Evolutionary conservation across 768 basidiomycete species (phyloP), one percentile per base, ranked within the genome.

Genomic region (Tephrocybe sp.): DNA sequence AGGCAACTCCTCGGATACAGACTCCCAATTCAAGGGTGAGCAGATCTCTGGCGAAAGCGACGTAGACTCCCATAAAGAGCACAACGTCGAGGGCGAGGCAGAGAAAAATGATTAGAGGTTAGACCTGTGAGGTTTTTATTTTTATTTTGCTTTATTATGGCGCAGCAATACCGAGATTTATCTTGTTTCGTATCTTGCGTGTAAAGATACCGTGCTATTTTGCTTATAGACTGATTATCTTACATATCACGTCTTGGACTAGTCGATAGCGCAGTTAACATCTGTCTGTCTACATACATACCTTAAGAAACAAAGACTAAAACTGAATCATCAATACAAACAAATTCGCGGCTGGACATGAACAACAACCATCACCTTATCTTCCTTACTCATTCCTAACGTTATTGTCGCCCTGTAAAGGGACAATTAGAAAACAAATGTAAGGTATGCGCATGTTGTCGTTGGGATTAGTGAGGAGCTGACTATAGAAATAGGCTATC

Each of bases 371-470:
- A 44, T 30, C 41, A 26, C 42, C 34, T 43, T 23, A 26, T 14
- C 13, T 35, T 19, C 16, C 6, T 38, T 7, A 4, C 10, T 12
- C 17, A 12, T 17, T 33, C 26, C 26, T 22, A 35, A 43, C 49
- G 16, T 34, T 23, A 8, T 17, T 10, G 49, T 13, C 34, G 49
- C 11, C 17, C 34, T 50, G n/a, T 6, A 35, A 19, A 17, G 26
- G 41, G 49, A n/a, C 4, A n/a, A n/a, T 31, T 17, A 31, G 32
- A 16, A 22, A 20, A 32, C 40, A 23, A 43, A 53, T 53, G 52
- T 53, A 42, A 48, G 41, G 40, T 53, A 34, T 22, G 46, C 46
- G 45, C n/a, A 35, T 20, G 11, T 7, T 20, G 36, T 19, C 23
- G 5, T 5, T 13, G 3, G 43, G 20, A 45, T 19, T 26, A 38